Percentiles rank a stretch among this genome's conserved stretches.
phyloP scores from a whole-genome alignment of 192 early-diverging fungal genomes.

The Kappamyces sp. region DNA sequence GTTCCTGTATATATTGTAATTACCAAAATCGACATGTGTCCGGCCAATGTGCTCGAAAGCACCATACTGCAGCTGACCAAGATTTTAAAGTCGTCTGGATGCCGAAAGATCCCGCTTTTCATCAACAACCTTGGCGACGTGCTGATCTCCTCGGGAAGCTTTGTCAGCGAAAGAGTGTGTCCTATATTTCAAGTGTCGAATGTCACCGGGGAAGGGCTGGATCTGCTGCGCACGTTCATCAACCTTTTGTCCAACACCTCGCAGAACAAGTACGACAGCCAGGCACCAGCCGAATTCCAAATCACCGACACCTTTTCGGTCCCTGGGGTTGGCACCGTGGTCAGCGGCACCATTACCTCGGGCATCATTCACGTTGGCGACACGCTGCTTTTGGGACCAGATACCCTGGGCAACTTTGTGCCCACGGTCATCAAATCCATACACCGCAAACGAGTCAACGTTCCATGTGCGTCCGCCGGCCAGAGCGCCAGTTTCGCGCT shows the following conservation, averaged over 20 bases:
- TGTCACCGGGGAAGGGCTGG: conserved; percentile 73
- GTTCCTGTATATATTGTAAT: conserved; percentile 79
- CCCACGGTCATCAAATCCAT: conserved; percentile 76
- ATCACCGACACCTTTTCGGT: conserved; percentile 89
- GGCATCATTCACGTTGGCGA: conserved; percentile 80
- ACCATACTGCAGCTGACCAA: conserved; percentile 78
- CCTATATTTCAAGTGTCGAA: conserved; percentile 95
- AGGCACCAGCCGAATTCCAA: conserved; percentile 64
- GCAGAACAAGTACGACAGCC: conserved; percentile 53
- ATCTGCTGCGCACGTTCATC: conserved; percentile 72
- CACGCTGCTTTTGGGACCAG: conserved; percentile 76
- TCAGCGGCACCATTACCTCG: conserved; percentile 67
- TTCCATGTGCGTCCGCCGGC: conserved; percentile 69
- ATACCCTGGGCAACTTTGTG: conserved; percentile 72
- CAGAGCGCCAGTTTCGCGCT: conserved; percentile 81
- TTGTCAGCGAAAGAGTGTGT: conserved; percentile 82
- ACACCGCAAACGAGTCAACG: conserved; percentile 79
- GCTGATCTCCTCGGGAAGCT: conserved; percentile 69
- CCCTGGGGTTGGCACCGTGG: conserved; percentile 88
- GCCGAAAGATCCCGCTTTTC: conserved; percentile 88
- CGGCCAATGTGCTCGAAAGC: conserved; percentile 69
- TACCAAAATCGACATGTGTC: conserved; percentile 93
- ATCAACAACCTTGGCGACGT: conserved; percentile 69
- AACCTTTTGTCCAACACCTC: conserved; percentile 68
- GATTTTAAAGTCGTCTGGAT: conserved; percentile 80